Evolutionary conservation across 2,329 filamentous ascomycete species (phyloP), one percentile per base, ranked within the genome.

Genomic region (Elsinoe batatas): DNA sequence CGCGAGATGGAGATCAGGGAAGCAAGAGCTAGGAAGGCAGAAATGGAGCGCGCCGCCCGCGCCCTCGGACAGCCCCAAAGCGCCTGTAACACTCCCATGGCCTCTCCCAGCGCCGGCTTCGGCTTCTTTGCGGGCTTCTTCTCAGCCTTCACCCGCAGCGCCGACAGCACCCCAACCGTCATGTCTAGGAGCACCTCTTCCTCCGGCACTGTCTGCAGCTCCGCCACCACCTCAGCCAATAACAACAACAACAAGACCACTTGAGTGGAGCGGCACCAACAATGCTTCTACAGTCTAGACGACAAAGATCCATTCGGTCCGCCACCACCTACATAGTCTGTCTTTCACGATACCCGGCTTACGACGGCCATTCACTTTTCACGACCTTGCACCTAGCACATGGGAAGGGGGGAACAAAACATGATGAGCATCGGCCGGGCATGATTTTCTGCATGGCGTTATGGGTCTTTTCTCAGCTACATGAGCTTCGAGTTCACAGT

Each of bases 1-100:
- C 65, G 66, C 51, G 57, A 53, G 50, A 38, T 53, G 32, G 49
- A 58, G 47, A 56, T 57, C 13, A 44, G 36, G 15, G 57, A 42
- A 32, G 40, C 54, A 30, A 32, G 51, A 35, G 32, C 51, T 49
- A 30, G 54, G 26, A 42, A 46, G 42, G 40, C 40, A 22, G 53
- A 55, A 18, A 46, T 55, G 22, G 53, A 55, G 22, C 53, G 53
- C 15, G 53, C 53, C 13, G 53, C 53, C 18, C 22, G 53, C 11
- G 38, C 53, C 10, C 46, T 55, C 32, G 53, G 38, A 33, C 53
- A 55, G 18, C 36, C 54, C 42, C 8, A 51, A 38, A 37, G 32
- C 44, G 43, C 47, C 50, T 33, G 50, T 42, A 43, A 15, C 54
- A 51, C 57, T 50, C 43, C 56, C 42, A 32, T 58, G 47, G n/a